These are phyloP conservation scores for Daldinia childiae DNA, from an alignment of 495 filamentous ascomycete species.

Conservation along the genomic window DNA sequence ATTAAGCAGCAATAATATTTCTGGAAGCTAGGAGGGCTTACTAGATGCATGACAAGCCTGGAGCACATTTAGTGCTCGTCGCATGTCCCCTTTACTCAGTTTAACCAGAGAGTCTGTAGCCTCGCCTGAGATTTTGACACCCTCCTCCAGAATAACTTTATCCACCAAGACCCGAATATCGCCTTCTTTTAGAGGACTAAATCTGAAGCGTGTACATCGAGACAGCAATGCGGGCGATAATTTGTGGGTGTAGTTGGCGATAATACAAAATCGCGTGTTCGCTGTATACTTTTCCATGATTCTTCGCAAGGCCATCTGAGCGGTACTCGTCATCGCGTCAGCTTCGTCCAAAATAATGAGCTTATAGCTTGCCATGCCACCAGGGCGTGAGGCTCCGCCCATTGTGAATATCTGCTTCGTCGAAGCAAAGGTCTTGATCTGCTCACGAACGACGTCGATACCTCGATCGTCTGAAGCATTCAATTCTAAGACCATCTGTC, in stretches of 20 bases:
- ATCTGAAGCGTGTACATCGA: constrained; percentile 93
- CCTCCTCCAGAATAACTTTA: constrained; percentile 87
- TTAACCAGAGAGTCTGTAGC: constrained; percentile 82
- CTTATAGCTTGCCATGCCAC: constrained; percentile 78
- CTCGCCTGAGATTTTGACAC: constrained; percentile 80
- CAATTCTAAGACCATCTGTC: constrained; percentile 97
- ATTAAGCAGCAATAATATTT: background rate
- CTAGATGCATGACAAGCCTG: constrained; percentile 96
- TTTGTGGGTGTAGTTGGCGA: constrained; percentile 99
- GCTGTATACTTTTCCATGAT: constrained; percentile 99
- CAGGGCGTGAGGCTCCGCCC: constrained; percentile 48
- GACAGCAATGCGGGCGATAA: constrained; percentile 94
- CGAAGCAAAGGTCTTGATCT: constrained; percentile 98
- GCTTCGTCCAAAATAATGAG: constrained; percentile 98
- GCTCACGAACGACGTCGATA: constrained; percentile 97
- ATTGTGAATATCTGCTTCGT: constrained; percentile 67
- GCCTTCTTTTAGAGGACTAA: constrained; percentile 87
- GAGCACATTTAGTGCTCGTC: constrained; percentile 91
- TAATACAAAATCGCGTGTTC: constrained; percentile 97
- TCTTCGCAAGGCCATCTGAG: constrained; percentile 94
- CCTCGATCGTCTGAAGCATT: constrained; percentile 97
- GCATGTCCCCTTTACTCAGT: constrained; percentile 95
- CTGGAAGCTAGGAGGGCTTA: constrained; percentile 51
- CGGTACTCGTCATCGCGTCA: constrained; percentile 96
- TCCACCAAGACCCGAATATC: constrained; percentile 88